phyloP scores from a whole-genome alignment of 768 basidiomycete species.

The Panus rudis region DNA sequence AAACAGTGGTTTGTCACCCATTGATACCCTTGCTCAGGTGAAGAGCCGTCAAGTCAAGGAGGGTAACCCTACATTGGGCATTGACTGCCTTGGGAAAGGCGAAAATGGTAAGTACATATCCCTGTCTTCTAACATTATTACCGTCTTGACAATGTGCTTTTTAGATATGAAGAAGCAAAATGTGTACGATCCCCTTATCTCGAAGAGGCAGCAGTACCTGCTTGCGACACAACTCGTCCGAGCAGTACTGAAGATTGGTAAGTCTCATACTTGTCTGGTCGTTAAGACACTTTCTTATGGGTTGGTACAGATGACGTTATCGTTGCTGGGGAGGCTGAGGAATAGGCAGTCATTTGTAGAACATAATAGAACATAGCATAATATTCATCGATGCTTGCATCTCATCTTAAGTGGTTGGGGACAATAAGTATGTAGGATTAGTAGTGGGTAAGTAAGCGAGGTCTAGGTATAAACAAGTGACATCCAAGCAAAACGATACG shows the following conservation, averaged over 20 bases:
- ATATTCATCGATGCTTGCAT: not conserved
- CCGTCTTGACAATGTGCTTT: conserved; percentile 1
- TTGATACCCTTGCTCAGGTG: conserved; percentile 93
- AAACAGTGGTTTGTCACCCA: conserved; percentile 94
- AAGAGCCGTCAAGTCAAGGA: conserved; percentile 90
- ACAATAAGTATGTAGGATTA: not conserved
- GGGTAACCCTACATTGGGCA: conserved; percentile 78
- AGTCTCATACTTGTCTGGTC: conserved; percentile 19
- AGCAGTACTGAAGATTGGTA: conserved; percentile 84
- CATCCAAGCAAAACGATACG: too few species aligned
- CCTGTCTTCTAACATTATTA: not conserved
- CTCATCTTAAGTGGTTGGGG: not conserved
- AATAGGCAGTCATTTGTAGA: conserved; percentile 32
- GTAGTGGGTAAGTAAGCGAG: too few species aligned
- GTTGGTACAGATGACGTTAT: conserved; percentile 65
- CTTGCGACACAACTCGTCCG: conserved; percentile 89
- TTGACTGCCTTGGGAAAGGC: conserved; percentile 83
- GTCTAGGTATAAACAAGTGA: too few species aligned
- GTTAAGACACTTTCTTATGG: conserved; percentile 1
- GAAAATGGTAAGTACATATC: conserved; percentile 62
- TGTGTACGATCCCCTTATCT: conserved; percentile 95
- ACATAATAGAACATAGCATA: not conserved
- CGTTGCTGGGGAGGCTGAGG: conserved; percentile 61
- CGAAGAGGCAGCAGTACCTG: conserved; percentile 94
- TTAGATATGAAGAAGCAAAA: conserved; percentile 97